Percentiles rank a stretch among this genome's conserved stretches.
These are phyloP conservation scores for Phytophthora sojae DNA, from an alignment of 352 stramenopile species.

Conservation along the genomic window DNA sequence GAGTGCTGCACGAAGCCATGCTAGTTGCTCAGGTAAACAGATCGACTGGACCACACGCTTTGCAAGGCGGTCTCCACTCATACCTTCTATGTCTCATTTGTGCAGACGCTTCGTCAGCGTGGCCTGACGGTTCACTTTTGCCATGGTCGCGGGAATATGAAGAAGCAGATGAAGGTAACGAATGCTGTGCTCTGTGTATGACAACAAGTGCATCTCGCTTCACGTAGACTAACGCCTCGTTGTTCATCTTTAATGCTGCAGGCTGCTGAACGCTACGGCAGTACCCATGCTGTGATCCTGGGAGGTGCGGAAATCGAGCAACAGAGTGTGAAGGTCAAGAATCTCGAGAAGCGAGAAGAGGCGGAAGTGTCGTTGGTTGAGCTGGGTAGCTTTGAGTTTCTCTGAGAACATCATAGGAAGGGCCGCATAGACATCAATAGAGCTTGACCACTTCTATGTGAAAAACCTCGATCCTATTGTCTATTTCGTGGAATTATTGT, in stretches of 20 bases:
- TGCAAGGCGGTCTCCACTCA: background rate
- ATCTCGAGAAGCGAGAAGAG: slow-evolving; percentile 69
- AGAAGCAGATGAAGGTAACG: slow-evolving; percentile 90
- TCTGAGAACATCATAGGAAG: slow-evolving; percentile 9
- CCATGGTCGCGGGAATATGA: slow-evolving; percentile 80
- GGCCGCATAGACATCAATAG: background rate
- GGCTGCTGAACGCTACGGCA: slow-evolving; percentile 76
- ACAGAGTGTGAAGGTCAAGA: slow-evolving; percentile 79
- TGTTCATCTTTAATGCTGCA: slow-evolving; percentile 15
- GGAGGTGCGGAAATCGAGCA: slow-evolving; percentile 74
- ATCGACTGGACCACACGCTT: background rate
- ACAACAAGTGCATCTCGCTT: background rate
- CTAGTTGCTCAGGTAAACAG: slow-evolving; percentile 57
- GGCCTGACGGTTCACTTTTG: slow-evolving; percentile 85
- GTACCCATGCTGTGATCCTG: slow-evolving; percentile 76
- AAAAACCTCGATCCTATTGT: background rate
- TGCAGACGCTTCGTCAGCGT: slow-evolving; percentile 59
- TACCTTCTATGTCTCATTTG: background rate
- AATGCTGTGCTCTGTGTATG: background rate
- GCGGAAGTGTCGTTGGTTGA: slow-evolving; percentile 46
- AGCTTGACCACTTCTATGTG: background rate
- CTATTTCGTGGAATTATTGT: too few species aligned
- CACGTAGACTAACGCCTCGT: background rate
- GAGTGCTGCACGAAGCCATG: slow-evolving; percentile 71
- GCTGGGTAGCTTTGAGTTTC: slow-evolving; percentile 43